Conservation (phyloP, 2,329 filamentous ascomycete genomes). For the Hymenoscyphus scutula region DNA sequence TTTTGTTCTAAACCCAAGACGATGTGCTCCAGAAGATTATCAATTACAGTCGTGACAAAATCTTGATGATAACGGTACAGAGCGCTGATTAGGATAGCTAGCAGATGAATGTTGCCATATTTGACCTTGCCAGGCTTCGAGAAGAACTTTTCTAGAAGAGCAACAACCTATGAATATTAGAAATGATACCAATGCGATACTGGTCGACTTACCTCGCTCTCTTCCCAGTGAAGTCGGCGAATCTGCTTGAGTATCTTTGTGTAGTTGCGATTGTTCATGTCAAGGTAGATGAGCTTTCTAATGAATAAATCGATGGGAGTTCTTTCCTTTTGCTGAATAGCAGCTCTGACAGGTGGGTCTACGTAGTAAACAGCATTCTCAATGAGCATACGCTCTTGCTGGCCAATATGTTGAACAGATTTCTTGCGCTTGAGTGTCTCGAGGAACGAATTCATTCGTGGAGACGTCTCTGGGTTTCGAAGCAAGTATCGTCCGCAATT, state of each 20-base stretch:
- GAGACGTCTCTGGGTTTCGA: conserved; percentile 87
- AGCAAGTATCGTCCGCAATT: conserved; percentile 94
- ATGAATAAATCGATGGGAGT: conserved; percentile 92
- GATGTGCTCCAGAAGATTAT: conserved; percentile 86
- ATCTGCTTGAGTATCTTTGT: conserved; percentile 93
- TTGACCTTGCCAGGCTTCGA: conserved; percentile 96
- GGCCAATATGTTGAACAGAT: conserved; percentile 87
- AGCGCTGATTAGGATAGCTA: conserved; percentile 84
- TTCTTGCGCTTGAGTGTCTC: conserved; percentile 97
- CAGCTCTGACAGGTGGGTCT: conserved; percentile 87
- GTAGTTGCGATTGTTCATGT: conserved; percentile 91
- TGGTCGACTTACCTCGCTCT: conserved; percentile 63
- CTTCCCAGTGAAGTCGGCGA: conserved; percentile 95
- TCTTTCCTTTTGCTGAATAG: conserved; percentile 94
- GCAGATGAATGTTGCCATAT: conserved; percentile 91
- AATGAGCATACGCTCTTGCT: conserved; percentile 96
- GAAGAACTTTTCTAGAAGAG: conserved; percentile 73
- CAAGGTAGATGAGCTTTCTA: conserved; percentile 86
- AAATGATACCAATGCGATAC: neutral
- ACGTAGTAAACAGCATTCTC: conserved; percentile 99
- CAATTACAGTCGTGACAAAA: conserved; percentile 88
- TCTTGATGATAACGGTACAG: conserved; percentile 88
- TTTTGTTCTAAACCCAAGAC: conserved; percentile 88
- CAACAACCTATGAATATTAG: conserved; percentile 30
- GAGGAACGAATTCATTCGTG: conserved; percentile 88